Base-by-base conservation (phyloP, 495 filamentous ascomycete genomes). In the Saxophila tyrrhenica region DNA sequence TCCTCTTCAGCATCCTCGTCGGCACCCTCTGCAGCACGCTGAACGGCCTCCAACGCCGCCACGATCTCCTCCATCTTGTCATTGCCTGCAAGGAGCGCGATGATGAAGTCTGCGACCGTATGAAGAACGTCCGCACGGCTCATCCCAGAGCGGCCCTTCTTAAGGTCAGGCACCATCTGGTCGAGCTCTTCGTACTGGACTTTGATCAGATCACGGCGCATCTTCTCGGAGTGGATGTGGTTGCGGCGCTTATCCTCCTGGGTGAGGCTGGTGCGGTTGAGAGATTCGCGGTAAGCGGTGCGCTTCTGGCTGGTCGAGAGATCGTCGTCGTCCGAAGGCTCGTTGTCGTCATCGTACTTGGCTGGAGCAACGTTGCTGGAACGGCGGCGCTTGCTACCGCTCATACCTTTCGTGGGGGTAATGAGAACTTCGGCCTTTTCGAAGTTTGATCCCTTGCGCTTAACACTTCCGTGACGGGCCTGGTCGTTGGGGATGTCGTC, bases 171-270 rank as follows among this genome's bases (percentile, higher is more conserved):
- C 0, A 94, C 84, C 45, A 94, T 70, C 3, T 75, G 72, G 48
- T 75, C 73, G 2, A 94, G 69, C 41, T 86, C 79, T 16, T 87
- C 83, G 54, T 88, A 94, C 0, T 84, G 85, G 56, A 83, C 73
- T 59, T 83, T 78, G 60, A 94, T 92, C 17, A 84, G 69, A 29
- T 83, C 82, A 51, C 89, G 76, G 44, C 89, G 78, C 64, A 87
- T 89, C 67, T 91, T 84, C 67, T 95, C 89, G 39, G 87, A 92
- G 46, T 78, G 74, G 60, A 94, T 92, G 66, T 95, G 89, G 55
- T 94, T 92, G 55, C 79, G 79, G 43, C 87, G 73, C 69, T 92
- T 94, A 64, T 94, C 83, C 51, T 85, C 83, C 55, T 88, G 84
- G 0, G 82, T 83, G 25, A 95, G 74, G 59, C 89, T 90, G 3